Percentiles rank a stretch among this genome's conserved stretches.
These are phyloP conservation scores for Dillenia turbinata DNA, from an alignment of 164 flowering plant species.

Conservation along the genomic window DNA sequence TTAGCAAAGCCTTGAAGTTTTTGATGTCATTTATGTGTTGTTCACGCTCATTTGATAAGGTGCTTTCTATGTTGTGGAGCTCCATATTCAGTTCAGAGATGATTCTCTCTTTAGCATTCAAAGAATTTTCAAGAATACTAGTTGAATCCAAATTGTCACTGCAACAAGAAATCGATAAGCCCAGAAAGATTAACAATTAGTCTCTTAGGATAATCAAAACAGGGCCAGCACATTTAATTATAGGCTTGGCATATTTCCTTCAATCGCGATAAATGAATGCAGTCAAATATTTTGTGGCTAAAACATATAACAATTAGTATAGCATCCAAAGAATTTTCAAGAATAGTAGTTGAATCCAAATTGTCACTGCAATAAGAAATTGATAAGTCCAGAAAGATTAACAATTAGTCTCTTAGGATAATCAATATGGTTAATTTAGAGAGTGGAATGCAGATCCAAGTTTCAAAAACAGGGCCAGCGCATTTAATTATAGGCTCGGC, in stretches of 20 bases:
- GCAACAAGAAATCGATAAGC: constrained; percentile 20
- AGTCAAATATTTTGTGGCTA: too few relatives aligned
- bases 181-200: too few relatives aligned
- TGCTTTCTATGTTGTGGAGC: constrained; percentile 80
- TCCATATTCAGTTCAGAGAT: constrained; percentile 89
- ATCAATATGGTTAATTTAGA: too few relatives aligned
- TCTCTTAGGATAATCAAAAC: too few relatives aligned
- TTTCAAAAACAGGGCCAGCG: too few relatives aligned
- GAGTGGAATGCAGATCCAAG: too few relatives aligned
- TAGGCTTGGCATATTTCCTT: too few relatives aligned
- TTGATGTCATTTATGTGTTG: constrained; percentile 75
- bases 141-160: constrained; percentile 74
- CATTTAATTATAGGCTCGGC: too few relatives aligned
- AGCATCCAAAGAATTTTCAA: constrained; percentile 85
- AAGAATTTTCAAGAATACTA: constrained; percentile 76
- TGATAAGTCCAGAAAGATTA: too few relatives aligned
- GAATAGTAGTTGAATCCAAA: constrained; percentile 57
- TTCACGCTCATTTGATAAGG: constrained; percentile 82
- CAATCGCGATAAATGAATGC: too few relatives aligned
- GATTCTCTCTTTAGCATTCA: constrained; percentile 93
- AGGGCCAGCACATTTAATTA: too few relatives aligned
- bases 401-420: too few relatives aligned
- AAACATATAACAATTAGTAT: constrained; percentile 7
- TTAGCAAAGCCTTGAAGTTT: constrained; percentile 67
- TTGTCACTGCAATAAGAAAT: constrained; percentile 52